Evolutionary conservation across 2,329 filamentous ascomycete genomes (phyloP).

Genomic region (Neofusicoccum ribis): DNA sequence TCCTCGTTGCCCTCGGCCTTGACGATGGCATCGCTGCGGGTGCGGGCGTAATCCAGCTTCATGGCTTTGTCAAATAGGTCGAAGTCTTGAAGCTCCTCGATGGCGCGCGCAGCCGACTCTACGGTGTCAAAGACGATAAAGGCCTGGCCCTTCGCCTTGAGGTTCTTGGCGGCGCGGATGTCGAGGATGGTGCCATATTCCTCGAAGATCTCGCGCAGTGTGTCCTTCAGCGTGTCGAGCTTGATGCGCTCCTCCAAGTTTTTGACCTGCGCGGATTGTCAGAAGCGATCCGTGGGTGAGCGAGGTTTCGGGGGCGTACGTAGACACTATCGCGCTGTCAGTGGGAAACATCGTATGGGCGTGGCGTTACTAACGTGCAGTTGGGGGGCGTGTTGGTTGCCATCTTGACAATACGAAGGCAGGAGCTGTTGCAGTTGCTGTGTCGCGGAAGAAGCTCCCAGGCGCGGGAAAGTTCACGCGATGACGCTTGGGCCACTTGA

Average conservation of each 20-base stretch:
- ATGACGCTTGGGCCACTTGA: background rate
- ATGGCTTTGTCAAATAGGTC: slow-evolving; percentile 91
- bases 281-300: background rate
- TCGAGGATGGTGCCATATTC: slow-evolving; percentile 87
- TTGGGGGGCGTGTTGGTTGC: background rate
- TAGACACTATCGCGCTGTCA: slow-evolving; percentile 4
- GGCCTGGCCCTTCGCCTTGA: slow-evolving; percentile 92
- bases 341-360: background rate
- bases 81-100: slow-evolving; percentile 90
- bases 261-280: slow-evolving; percentile 47
- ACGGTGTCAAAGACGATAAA: slow-evolving; percentile 86
- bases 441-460: background rate
- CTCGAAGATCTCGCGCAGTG: slow-evolving; percentile 75
- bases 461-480: background rate
- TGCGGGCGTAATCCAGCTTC: slow-evolving; percentile 77
- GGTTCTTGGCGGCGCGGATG: slow-evolving; percentile 82
- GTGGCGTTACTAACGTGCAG: slow-evolving; percentile 4
- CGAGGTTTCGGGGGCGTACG: background rate
- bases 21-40: slow-evolving; percentile 84
- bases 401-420: background rate
- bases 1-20: slow-evolving; percentile 69
- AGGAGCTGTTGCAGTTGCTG: background rate
- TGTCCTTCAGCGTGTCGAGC: slow-evolving; percentile 70
- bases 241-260: slow-evolving; percentile 95
- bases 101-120: slow-evolving; percentile 76